Percentiles rank a stretch among this genome's conserved stretches.
Conservation (phyloP, 306 rosid species). For the Dryas alaskensis region DNA sequence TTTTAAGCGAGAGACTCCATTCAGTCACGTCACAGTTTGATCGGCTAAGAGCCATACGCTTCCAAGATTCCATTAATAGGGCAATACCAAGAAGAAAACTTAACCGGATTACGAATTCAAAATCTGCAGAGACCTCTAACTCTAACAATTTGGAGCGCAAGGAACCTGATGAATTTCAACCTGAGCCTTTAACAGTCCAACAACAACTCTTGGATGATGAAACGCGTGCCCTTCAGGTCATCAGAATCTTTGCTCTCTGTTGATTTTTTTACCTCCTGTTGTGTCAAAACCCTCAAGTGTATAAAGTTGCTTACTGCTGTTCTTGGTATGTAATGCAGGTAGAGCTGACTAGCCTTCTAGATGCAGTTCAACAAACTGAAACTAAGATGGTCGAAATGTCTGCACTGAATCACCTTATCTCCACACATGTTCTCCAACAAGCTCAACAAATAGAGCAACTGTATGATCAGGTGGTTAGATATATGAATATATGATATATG, state of each 20-base stretch:
- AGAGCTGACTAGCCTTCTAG: conserved; percentile 74
- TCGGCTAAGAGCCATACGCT: conserved; percentile 89
- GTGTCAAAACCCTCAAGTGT: background rate
- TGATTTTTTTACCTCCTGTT: background rate
- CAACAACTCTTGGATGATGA: conserved; percentile 88
- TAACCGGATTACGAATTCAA: conserved; percentile 40
- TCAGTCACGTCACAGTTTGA: conserved; percentile 81
- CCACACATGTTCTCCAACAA: conserved; percentile 95
- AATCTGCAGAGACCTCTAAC: conserved; percentile 42
- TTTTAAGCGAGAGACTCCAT: conserved; percentile 90
- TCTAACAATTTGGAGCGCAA: conserved; percentile 41
- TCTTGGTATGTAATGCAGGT: conserved; percentile 56
- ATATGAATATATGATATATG: conserved; percentile 8
- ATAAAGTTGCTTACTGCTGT: conserved; percentile 17
- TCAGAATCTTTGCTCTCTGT: background rate
- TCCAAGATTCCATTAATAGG: conserved; percentile 79
- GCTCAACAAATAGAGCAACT: conserved; percentile 88
- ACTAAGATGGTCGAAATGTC: conserved; percentile 99
- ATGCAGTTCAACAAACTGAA: conserved; percentile 85
- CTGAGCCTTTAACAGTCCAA: conserved; percentile 66
- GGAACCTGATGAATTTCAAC: conserved; percentile 57
- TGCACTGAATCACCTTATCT: conserved; percentile 88
- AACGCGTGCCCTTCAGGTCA: conserved; percentile 96
- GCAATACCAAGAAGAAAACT: conserved; percentile 75
- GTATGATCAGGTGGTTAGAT: conserved; percentile 67